Evolutionary conservation across 176 grass and related monocot genomes (phyloP), one percentile per base, ranked within the genome.

Genomic region (Eleusine indica): DNA sequence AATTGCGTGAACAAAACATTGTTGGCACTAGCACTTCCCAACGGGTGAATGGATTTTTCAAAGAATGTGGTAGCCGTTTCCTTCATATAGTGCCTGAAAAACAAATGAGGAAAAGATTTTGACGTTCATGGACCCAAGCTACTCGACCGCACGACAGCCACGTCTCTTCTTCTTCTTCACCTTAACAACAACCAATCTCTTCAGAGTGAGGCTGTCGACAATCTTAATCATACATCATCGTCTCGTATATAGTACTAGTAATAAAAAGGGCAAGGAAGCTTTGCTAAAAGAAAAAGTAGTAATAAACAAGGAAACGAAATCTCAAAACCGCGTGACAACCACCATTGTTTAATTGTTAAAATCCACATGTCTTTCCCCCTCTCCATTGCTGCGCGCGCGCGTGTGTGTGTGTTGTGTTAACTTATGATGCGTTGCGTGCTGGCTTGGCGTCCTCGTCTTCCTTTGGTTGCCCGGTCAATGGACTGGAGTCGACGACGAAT

Each of bases 391-490:
- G 32, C 32, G 32, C 2, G 32, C 32, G 32, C 25, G 25, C 25
- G 25, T 0, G 25, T 25, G 25, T 0, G 25, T 25, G 25, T 25
- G 25, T 25, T 25, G 25, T 25, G 25, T 25, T 25, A 25, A 25
- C 25, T 25, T 35, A 35, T 63, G n/a, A 4, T 63, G 9, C 60
- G 3, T 63, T 63, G 22, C 60, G 29, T 32, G 63, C 4, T 66
- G 5, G 12, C 48, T 38, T 75, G 9, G 44, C 78, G 22, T 38
- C 25, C 62, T 80, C 46, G 21, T 63, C 77, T 66, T 68, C 18
- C 63, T 44, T 43, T n/a, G 14, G 70, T 77, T 86, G 62, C 84
- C 42, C 40, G 73, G 88, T 90, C 88, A 83, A 79, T 83, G 64
- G 18, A 4, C 52, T 64, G 61, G 25, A 64, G 25, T 30, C 12